Evolutionary conservation across 805 yeast species (phyloP).

Genomic region (Metschnikowia orientalis): DNA sequence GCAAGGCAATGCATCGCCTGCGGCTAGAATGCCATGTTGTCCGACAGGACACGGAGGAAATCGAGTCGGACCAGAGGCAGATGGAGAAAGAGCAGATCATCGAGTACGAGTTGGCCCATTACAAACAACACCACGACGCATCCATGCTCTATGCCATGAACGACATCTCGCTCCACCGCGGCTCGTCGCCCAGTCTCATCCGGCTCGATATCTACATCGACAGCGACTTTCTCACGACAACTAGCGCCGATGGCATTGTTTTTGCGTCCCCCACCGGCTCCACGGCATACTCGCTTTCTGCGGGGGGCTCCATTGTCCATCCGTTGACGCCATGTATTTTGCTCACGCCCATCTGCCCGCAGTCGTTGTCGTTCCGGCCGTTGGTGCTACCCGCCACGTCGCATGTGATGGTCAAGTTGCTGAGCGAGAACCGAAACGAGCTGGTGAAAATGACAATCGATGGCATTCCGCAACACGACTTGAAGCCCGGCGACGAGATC

Average conservation of each 20-base stretch:
- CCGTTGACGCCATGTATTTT: slow-evolving; percentile 81
- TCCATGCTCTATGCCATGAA: slow-evolving; percentile 78
- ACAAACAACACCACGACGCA: slow-evolving; percentile 19
- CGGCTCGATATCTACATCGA: slow-evolving; percentile 82
- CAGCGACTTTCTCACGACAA: slow-evolving; percentile 78
- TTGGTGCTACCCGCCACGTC: slow-evolving; percentile 74
- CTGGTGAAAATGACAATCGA: slow-evolving; percentile 65
- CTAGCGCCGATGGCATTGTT: slow-evolving; percentile 87
- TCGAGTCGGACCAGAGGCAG: slow-evolving; percentile 3
- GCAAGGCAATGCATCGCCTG: slow-evolving; percentile 70
- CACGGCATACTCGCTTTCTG: slow-evolving; percentile 82
- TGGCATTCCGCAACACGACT: slow-evolving; percentile 70
- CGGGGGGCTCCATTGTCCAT: slow-evolving; percentile 92
- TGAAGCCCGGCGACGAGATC: slow-evolving; percentile 74
- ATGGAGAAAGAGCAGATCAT: slow-evolving; percentile 13
- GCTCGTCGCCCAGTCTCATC: slow-evolving; percentile 80
- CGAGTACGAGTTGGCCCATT: slow-evolving; percentile 16
- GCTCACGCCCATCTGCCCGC: slow-evolving; percentile 87
- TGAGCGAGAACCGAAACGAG: slow-evolving; percentile 42
- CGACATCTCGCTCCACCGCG: slow-evolving; percentile 84
- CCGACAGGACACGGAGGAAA: slow-evolving; percentile 20
- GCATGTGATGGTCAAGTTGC: slow-evolving; percentile 60
- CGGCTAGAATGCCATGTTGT: slow-evolving; percentile 74
- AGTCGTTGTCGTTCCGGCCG: slow-evolving; percentile 88
- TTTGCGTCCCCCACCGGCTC: slow-evolving; percentile 93